Evolutionary conservation across 2,329 filamentous ascomycete genomes (phyloP).

Genomic region (Monilinia aucupariae): DNA sequence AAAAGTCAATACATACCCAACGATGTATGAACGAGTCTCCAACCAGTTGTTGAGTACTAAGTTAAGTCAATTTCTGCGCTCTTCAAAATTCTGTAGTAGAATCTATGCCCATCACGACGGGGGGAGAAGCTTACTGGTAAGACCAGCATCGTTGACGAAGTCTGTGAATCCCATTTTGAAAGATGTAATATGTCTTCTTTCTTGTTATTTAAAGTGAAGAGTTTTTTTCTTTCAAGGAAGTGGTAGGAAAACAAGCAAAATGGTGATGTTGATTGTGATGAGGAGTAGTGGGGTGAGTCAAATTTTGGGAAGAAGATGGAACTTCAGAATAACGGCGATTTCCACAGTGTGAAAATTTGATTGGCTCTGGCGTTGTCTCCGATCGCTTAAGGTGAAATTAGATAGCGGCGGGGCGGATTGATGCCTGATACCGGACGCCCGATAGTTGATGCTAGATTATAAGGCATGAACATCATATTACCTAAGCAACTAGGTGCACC

Average conservation of each 20-base stretch:
- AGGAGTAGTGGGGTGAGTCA: conserved; percentile 13
- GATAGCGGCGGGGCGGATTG: background rate
- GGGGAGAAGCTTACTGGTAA: conserved; percentile 44
- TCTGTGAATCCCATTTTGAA: conserved; percentile 63
- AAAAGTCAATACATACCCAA: conserved; percentile 59
- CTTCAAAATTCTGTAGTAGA: conserved; percentile 18
- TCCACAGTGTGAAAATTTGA: conserved; percentile 15
- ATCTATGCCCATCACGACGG: background rate
- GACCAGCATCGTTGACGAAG: conserved; percentile 60
- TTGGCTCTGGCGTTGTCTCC: conserved; percentile 5
- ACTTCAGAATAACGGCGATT: conserved; percentile 7
- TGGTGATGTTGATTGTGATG: conserved; percentile 9
- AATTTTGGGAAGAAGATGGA: conserved; percentile 15
- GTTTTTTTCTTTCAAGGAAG: conserved; percentile 4
- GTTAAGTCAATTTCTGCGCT: conserved; percentile 33
- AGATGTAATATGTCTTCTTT: conserved; percentile 14
- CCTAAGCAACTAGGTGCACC: background rate
- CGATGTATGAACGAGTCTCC: conserved; percentile 72
- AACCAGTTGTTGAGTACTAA: conserved; percentile 68
- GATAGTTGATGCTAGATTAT: background rate
- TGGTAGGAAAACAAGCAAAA: conserved; percentile 12
- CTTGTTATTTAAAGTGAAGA: conserved; percentile 11
- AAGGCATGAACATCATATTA: background rate
- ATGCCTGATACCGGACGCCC: background rate
- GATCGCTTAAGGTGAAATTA: conserved; percentile 15